phyloP scores from a whole-genome alignment of 495 filamentous ascomycete species.

The Annulohypoxylon maeteangense region DNA sequence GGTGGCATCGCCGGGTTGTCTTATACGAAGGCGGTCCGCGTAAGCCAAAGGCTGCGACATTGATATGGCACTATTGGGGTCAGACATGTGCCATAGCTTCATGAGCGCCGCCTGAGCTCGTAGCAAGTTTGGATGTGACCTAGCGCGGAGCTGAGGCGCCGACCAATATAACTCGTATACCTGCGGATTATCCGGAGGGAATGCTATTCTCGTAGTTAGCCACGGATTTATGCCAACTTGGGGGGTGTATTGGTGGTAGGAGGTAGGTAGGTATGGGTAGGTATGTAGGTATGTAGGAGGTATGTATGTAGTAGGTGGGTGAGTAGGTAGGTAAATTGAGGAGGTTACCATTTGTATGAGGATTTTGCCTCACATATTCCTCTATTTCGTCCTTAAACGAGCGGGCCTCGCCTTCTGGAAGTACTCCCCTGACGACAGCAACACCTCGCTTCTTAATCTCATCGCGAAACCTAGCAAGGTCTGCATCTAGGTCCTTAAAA shows the following conservation, averaged over 20 bases:
- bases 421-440: constrained; percentile 70
- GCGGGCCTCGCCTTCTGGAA: constrained; percentile 68
- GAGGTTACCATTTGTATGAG: constrained; percentile 60
- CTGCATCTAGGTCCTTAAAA: constrained; percentile 63
- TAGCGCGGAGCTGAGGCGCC: constrained; percentile 75
- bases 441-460: constrained; percentile 72
- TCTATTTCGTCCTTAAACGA: constrained; percentile 66
- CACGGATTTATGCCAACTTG: not conserved
- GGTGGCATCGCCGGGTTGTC: constrained; percentile 75
- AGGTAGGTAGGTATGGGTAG: too few species aligned
- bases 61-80: constrained; percentile 69
- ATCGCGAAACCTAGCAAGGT: constrained; percentile 51
- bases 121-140: constrained; percentile 76
- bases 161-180: constrained; percentile 95
- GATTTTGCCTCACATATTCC: constrained; percentile 71
- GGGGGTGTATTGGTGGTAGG: not conserved
- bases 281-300: not conserved
- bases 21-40: constrained; percentile 84
- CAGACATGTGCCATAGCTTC: constrained; percentile 74
- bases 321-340: not conserved
- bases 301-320: not conserved
- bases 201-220: constrained; percentile 56
- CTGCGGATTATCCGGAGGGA: constrained; percentile 67
- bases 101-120: constrained; percentile 76
- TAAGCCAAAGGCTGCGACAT: constrained; percentile 73